Conservation (phyloP, 2,329 filamentous ascomycete genomes). For the Penicillium sclerotigenum region DNA sequence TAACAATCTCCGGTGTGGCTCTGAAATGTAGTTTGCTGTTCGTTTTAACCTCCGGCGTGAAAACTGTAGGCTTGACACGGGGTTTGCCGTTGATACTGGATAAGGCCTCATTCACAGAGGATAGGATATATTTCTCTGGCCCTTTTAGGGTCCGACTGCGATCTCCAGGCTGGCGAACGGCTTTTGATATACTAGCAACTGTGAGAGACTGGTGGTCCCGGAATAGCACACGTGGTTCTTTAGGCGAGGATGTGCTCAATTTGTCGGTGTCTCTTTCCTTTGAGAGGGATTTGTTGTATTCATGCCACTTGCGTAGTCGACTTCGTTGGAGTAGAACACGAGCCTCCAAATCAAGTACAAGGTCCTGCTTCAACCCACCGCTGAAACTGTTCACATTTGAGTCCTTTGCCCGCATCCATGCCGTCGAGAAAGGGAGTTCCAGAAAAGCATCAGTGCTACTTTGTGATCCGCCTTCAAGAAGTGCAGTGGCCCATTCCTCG, state of each 20-base stretch:
- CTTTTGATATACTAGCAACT: slow-evolving; percentile 38
- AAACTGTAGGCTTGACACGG: not conserved
- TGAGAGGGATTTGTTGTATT: slow-evolving; percentile 52
- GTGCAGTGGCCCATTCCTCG: slow-evolving; percentile 67
- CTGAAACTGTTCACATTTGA: slow-evolving; percentile 49
- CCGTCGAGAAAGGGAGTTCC: slow-evolving; percentile 62
- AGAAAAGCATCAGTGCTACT: slow-evolving; percentile 62
- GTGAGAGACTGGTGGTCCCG: slow-evolving; percentile 40
- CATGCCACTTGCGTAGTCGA: slow-evolving; percentile 70
- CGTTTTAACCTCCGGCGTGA: not conserved
- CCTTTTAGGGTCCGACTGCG: slow-evolving; percentile 19
- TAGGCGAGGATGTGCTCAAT: slow-evolving; percentile 1
- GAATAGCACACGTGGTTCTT: slow-evolving; percentile 28
- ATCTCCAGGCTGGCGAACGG: slow-evolving; percentile 30
- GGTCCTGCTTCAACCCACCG: slow-evolving; percentile 26
- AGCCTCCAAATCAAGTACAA: slow-evolving; percentile 66
- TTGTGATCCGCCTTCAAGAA: slow-evolving; percentile 64
- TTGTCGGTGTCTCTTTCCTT: slow-evolving; percentile 13
- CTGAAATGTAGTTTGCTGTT: not conserved
- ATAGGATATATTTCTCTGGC: slow-evolving; percentile 34
- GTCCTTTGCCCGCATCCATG: slow-evolving; percentile 67
- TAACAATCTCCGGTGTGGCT: not conserved
- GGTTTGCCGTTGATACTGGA: slow-evolving; percentile 28
- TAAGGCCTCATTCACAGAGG: slow-evolving; percentile 35
- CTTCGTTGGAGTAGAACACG: slow-evolving; percentile 65